Base-by-base conservation (phyloP, 1,139 yeast genomes). In the Ogataea hybrid region DNA sequence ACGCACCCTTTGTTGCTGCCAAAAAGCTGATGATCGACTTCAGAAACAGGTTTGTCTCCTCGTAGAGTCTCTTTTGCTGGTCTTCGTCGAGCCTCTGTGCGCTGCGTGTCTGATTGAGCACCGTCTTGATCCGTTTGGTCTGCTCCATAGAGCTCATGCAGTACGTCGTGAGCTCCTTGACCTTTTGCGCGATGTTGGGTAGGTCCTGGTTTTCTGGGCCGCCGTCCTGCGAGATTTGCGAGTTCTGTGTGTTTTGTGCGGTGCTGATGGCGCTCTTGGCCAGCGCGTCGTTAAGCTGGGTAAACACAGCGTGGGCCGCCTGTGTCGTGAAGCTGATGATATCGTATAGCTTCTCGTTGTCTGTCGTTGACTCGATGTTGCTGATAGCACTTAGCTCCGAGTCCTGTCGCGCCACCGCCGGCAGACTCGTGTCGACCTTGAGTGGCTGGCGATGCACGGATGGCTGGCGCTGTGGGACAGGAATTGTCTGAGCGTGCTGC, bases 1-100 rank as follows among this genome's bases (percentile, higher is more conserved):
- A 79, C 1, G 79, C 77, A n/a, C 54, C 51, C 58, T 88, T 89
- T 0, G 94, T 89, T 1, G 88, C 78, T 1, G 92, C 92, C 50
- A 90, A 70, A 29, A 92, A 85, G 36, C 81, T 84, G 48, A 89
- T 84, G 44, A 88, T 84, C 0, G 95, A 83, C 57, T 88, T 89
- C 53, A 90, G 69, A 55, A 90, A 88, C 41, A 79, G 68, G 61
- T 87, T 89, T 29, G 89, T 84, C 54, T 86, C 94, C 53, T 90
- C 97, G 81, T 95, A 90, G 47, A 92, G 81, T 51, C 72, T 71
- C 46, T 77, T 71, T 48, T 84, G 79, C 27, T 84, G 83, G 2
- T 71, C 68, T n/a, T 61, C 64, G n/a, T 76, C 71, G 0, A 79
- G 71, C 12, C 62, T 50, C 10, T 69, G 68, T 33, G 70, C 71